Evolutionary conservation across 2,329 filamentous ascomycete species (phyloP).

Genomic region (Cercospora beticola): DNA sequence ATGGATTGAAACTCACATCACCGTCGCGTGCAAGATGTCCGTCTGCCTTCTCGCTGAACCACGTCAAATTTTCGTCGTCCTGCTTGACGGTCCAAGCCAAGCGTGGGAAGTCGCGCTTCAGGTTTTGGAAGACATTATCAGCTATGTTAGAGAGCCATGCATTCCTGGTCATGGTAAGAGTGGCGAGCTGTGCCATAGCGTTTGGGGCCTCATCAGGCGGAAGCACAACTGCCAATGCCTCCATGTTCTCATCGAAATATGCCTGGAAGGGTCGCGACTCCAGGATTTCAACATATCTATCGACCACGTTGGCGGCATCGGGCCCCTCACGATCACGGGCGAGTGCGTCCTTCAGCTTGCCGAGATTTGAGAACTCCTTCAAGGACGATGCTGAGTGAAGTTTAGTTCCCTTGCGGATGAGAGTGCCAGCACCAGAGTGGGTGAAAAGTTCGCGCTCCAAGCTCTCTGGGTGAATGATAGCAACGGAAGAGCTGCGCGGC

Average conservation of each 20-base stretch:
- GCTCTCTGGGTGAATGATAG: conserved; percentile 94
- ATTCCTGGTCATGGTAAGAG: conserved; percentile 88
- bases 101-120: conserved; percentile 90
- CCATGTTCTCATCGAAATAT: conserved; percentile 92
- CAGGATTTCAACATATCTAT: conserved; percentile 80
- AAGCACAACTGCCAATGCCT: conserved; percentile 84
- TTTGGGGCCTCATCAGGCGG: conserved; percentile 66
- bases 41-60: conserved; percentile 97
- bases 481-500: conserved; percentile 88
- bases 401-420: conserved; percentile 90
- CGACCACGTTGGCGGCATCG: conserved; percentile 78
- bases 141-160: conserved; percentile 94
- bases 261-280: conserved; percentile 79
- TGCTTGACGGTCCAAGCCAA: conserved; percentile 96
- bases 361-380: conserved; percentile 71
- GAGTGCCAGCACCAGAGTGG: conserved; percentile 87
- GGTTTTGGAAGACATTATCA: conserved; percentile 89
- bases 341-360: conserved; percentile 77
- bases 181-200: conserved; percentile 80
- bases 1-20: conserved; percentile 50
- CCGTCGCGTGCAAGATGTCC: conserved; percentile 78
- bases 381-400: conserved; percentile 71
- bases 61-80: conserved; percentile 93
- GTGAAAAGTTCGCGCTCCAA: conserved; percentile 97
- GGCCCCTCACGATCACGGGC: conserved; percentile 78